Percentiles rank a stretch among this genome's conserved stretches.
Evolutionary conservation across 2,329 filamentous ascomycete species (phyloP).

Genomic region (Didymella exigua): DNA sequence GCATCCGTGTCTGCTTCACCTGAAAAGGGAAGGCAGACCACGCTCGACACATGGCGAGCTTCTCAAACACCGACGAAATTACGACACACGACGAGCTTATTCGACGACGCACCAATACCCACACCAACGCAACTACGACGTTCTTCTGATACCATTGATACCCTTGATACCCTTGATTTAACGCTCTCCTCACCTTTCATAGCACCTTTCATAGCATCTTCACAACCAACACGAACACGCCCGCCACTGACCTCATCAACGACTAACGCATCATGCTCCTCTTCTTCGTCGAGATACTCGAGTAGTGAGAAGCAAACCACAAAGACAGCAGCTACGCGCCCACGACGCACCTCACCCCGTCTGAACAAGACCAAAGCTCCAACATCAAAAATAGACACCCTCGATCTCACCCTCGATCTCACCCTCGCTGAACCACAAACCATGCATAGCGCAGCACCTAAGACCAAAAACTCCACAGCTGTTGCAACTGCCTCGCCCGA

Average conservation of each 20-base stretch:
- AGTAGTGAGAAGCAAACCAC: constrained; percentile 11
- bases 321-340: background rate
- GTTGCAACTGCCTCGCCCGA: constrained; percentile 18
- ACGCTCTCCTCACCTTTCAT: constrained; percentile 34
- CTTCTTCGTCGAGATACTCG: constrained; percentile 14
- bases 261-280: constrained; percentile 32
- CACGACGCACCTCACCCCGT: constrained; percentile 32
- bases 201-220: background rate
- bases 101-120: constrained; percentile 21
- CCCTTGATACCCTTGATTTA: constrained; percentile 39
- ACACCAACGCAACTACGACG: constrained; percentile 23
- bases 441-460: background rate
- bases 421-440: background rate
- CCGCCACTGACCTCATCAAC: constrained; percentile 36
- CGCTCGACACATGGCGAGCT: constrained; percentile 39
- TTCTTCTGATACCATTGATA: constrained; percentile 27
- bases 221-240: constrained; percentile 16
- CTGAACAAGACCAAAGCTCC: constrained; percentile 23
- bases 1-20: constrained; percentile 26
- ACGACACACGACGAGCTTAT: constrained; percentile 4
- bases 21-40: constrained; percentile 35
- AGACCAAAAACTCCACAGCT: background rate
- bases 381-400: constrained; percentile 25
- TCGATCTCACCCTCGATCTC: constrained; percentile 37
- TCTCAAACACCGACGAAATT: constrained; percentile 35